Percentiles rank a stretch among this genome's conserved stretches.
Conservation (phyloP, 352 stramenopile species). For the Pythium diclinum region DNA sequence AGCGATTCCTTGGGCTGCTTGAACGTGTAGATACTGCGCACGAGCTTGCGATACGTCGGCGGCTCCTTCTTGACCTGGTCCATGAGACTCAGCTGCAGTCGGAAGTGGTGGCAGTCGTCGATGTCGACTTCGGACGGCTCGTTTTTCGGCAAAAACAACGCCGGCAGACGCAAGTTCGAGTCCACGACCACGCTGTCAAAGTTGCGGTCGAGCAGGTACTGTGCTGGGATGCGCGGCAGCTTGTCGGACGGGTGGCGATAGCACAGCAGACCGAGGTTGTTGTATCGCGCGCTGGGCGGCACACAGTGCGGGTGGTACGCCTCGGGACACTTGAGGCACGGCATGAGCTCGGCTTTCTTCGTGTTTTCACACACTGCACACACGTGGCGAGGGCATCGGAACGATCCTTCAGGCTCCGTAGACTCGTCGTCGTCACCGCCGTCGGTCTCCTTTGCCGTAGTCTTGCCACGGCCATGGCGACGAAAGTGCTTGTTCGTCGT, state of each 20-base stretch:
- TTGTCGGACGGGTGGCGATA: constrained; percentile 79
- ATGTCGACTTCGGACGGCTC: constrained; percentile 48
- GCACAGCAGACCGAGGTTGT: constrained; percentile 90
- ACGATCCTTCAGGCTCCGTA: constrained; percentile 65
- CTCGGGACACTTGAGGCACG: constrained; percentile 90
- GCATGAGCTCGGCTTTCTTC: constrained; percentile 83
- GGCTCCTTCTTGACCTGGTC: constrained; percentile 74
- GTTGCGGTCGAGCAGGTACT: constrained; percentile 59
- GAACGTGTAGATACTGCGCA: constrained; percentile 84
- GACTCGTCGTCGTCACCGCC: constrained; percentile 37
- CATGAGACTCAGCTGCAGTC: constrained; percentile 58
- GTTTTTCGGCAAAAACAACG: constrained; percentile 74
- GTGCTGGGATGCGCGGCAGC: constrained; percentile 74
- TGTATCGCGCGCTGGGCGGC: constrained; percentile 87
- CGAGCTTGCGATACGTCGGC: constrained; percentile 71
- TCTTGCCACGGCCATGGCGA: constrained; percentile 34
- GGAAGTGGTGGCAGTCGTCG: constrained; percentile 78
- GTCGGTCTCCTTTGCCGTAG: constrained; percentile 14
- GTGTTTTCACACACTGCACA: constrained; percentile 78
- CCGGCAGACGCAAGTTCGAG: constrained; percentile 66
- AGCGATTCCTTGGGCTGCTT: constrained; percentile 74
- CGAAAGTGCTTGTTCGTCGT: constrained; percentile 51
- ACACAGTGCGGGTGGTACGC: constrained; percentile 93
- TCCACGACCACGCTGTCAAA: constrained; percentile 76
- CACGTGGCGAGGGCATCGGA: constrained; percentile 88